These are phyloP conservation scores for Saccharomycopsis olivae DNA, from an alignment of 805 yeast genomes.

Conservation along the genomic window DNA sequence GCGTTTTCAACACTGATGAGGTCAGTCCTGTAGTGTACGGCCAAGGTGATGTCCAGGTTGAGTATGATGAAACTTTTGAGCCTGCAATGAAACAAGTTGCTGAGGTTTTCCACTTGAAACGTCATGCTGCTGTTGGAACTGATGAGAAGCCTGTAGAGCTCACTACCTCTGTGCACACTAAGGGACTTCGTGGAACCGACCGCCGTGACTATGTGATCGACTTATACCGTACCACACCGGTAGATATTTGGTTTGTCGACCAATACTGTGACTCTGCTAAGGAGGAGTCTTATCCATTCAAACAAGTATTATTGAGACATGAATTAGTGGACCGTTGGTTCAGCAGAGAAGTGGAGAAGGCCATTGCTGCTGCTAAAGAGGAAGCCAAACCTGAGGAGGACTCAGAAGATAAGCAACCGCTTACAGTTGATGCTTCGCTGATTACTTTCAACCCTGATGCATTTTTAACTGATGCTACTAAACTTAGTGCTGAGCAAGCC, in stretches of 20 bases:
- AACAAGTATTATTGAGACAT: constrained; percentile 65
- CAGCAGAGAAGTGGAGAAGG: constrained; percentile 48
- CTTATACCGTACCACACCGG: constrained; percentile 72
- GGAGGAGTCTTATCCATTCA: constrained; percentile 65
- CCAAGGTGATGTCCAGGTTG: constrained; percentile 46
- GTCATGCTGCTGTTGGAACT: constrained; percentile 36
- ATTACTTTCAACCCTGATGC: constrained; percentile 76
- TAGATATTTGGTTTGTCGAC: constrained; percentile 70
- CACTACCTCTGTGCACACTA: constrained; percentile 64
- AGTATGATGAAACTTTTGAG: constrained; percentile 45
- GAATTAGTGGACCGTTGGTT: constrained; percentile 93
- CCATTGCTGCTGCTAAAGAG: constrained; percentile 20
- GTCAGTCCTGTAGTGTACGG: constrained; percentile 46
- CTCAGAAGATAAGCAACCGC: no score
- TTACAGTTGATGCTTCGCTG: constrained; percentile 40
- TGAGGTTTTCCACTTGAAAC: constrained; percentile 67
- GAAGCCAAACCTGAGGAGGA: constrained; percentile 29
- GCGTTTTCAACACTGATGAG: constrained; percentile 41
- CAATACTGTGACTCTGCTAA: constrained; percentile 31
- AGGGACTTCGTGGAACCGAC: constrained; percentile 81
- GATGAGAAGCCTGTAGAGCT: constrained; percentile 38
- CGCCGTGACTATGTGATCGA: constrained; percentile 79
- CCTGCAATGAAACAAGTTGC: constrained; percentile 50
- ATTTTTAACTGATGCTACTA: constrained; percentile 30
- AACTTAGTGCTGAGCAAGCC: constrained; percentile 27